phyloP scores from a whole-genome alignment of 2,329 filamentous ascomycete species.

The Fusarium napiforme region DNA sequence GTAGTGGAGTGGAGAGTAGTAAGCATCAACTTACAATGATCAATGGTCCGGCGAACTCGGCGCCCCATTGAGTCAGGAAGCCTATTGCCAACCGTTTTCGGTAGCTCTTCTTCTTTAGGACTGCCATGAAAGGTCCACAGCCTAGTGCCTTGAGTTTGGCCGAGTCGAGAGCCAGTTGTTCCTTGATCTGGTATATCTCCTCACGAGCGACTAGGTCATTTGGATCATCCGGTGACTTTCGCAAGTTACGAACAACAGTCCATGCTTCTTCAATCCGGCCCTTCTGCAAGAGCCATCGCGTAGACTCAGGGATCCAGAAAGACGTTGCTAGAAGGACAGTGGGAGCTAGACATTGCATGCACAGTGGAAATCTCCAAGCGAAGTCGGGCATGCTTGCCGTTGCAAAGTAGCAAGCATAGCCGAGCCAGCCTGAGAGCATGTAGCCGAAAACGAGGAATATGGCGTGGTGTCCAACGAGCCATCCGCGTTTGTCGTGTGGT shows the following conservation, averaged over 20 bases:
- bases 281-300: constrained; percentile 60
- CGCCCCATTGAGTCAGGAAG: constrained; percentile 64
- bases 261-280: constrained; percentile 58
- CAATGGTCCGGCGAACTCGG: constrained; percentile 61
- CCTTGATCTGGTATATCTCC: constrained; percentile 58
- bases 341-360: constrained; percentile 54
- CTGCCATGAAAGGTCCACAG: constrained; percentile 54
- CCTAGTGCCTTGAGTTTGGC: constrained; percentile 54
- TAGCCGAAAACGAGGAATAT: constrained; percentile 59
- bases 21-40: constrained; percentile 55
- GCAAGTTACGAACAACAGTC: constrained; percentile 53
- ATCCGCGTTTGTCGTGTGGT: constrained; percentile 56
- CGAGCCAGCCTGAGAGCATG: constrained; percentile 53
- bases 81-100: constrained; percentile 62
- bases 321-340: constrained; percentile 49
- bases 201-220: constrained; percentile 56
- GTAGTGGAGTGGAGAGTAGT: rapidly evolving
- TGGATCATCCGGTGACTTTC: constrained; percentile 42
- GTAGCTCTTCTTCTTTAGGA: constrained; percentile 58
- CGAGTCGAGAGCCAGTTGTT: constrained; percentile 56
- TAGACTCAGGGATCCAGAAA: constrained; percentile 54
- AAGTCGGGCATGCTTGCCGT: constrained; percentile 42
- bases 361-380: constrained; percentile 56
- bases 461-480: constrained; percentile 60
- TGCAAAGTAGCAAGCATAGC: constrained; percentile 49